Conservation (phyloP, 352 stramenopile genomes). For the Globisporangium iwayamae region DNA sequence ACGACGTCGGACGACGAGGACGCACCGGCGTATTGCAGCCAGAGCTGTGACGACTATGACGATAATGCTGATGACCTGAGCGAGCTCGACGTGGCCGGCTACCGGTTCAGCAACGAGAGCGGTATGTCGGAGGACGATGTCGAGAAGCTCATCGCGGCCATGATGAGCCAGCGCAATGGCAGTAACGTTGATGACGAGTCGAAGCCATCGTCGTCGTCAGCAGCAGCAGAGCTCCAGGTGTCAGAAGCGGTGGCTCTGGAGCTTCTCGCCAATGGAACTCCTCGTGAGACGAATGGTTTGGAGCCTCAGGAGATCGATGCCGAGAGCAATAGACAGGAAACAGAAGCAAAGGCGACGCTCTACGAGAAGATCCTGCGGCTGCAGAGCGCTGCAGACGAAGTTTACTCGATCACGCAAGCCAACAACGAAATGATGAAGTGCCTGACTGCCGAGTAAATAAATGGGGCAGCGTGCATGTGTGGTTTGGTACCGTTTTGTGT, state of each 20-base stretch:
- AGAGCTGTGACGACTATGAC: not conserved
- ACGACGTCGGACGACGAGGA: not conserved
- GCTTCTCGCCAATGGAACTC: no score
- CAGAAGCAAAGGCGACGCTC: slow-evolving; percentile 13
- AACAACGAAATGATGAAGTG: slow-evolving; percentile 37
- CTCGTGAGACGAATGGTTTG: no score
- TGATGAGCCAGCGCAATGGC: not conserved
- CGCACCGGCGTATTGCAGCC: not conserved
- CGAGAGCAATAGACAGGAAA: not conserved
- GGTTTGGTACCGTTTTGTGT: no score
- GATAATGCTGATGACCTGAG: not conserved
- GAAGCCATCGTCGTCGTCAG: no score
- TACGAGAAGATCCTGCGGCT: slow-evolving; percentile 36
- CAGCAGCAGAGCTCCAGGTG: not conserved
- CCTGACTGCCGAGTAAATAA: not conserved
- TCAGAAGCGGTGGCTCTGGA: no score
- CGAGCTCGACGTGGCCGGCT: slow-evolving; percentile 10
- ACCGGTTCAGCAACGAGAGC: slow-evolving; percentile 16
- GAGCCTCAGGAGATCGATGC: no score
- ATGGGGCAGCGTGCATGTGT: not conserved
- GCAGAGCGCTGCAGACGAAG: slow-evolving; percentile 32
- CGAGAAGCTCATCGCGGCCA: slow-evolving; percentile 10
- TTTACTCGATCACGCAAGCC: slow-evolving; percentile 36
- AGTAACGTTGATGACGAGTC: not conserved
- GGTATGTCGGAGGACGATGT: slow-evolving; percentile 17